phyloP scores from a whole-genome alignment of 441 rosid species.

The Croton laevigatus region DNA sequence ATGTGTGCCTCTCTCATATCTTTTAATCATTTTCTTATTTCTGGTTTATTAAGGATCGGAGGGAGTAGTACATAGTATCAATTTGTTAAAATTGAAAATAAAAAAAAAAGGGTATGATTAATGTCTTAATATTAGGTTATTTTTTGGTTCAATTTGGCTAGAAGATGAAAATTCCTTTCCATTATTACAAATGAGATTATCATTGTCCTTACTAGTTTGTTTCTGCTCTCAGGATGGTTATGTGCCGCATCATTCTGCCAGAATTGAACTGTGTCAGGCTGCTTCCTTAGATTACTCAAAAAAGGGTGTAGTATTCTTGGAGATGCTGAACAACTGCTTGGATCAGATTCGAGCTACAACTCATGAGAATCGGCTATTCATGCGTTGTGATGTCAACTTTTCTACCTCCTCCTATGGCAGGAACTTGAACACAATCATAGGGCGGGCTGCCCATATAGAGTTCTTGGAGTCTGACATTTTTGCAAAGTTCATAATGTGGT shows the following conservation, averaged over 20 bases:
- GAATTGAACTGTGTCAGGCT: constrained; percentile 74
- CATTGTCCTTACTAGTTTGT: background rate
- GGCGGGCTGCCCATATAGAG: constrained; percentile 91
- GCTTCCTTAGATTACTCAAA: constrained; percentile 70
- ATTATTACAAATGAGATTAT: background rate
- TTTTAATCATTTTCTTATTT: too few relatives aligned
- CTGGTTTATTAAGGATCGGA: too few relatives aligned
- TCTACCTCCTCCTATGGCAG: constrained; percentile 65
- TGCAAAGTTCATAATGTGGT: constrained; percentile 89
- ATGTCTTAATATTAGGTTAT: too few relatives aligned
- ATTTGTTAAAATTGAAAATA: too few relatives aligned
- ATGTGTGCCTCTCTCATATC: too few relatives aligned
- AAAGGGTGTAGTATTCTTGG: constrained; percentile 65
- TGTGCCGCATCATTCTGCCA: constrained; percentile 92
- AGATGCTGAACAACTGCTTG: constrained; percentile 83
- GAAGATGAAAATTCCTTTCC: background rate
- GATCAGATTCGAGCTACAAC: constrained; percentile 83
- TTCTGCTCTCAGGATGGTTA: constrained; percentile 70
- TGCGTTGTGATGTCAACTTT: constrained; percentile 86
- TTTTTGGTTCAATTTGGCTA: background rate
- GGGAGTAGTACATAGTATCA: too few relatives aligned
- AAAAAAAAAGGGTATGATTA: too few relatives aligned
- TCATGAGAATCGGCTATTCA: constrained; percentile 56
- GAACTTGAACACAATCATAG: constrained; percentile 75
- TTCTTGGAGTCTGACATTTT: constrained; percentile 80